These are phyloP conservation scores for Myriosclerotinia duriaeana DNA, from an alignment of 2,329 filamentous ascomycete genomes.

Conservation along the genomic window DNA sequence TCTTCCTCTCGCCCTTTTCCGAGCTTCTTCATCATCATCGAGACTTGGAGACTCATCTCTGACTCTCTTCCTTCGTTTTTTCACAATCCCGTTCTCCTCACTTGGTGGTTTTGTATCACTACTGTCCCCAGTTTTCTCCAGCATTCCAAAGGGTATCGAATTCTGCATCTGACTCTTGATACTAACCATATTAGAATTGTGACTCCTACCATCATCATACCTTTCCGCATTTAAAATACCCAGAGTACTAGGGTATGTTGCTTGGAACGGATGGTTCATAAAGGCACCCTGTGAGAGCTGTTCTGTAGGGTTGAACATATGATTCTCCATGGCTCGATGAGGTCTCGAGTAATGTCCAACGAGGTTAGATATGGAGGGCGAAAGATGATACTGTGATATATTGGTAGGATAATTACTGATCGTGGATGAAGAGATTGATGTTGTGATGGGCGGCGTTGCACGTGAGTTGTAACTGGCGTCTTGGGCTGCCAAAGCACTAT, in stretches of 20 bases:
- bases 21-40: conserved; percentile 48
- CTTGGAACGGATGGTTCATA: conserved; percentile 27
- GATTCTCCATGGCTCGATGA: conserved; percentile 31
- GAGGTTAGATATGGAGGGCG: conserved; percentile 16
- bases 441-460: background rate
- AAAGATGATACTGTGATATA: conserved; percentile 12
- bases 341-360: conserved; percentile 19
- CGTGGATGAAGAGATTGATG: background rate
- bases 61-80: conserved; percentile 43
- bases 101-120: conserved; percentile 27
- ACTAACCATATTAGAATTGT: conserved; percentile 25
- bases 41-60: conserved; percentile 37
- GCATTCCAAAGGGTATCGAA: conserved; percentile 35
- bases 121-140: conserved; percentile 26
- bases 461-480: conserved; percentile 6
- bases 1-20: conserved; percentile 67
- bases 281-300: conserved; percentile 25
- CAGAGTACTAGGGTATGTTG: conserved; percentile 29
- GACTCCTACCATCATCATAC: conserved; percentile 44
- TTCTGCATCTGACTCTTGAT: conserved; percentile 23
- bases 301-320: conserved; percentile 28
- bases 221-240: conserved; percentile 50
- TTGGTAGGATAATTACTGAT: conserved; percentile 27
- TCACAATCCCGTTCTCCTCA: conserved; percentile 32
- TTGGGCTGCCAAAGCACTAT: conserved; percentile 1